Conservation (phyloP, 805 yeast genomes). For the Yamadazyma kitorensis region DNA sequence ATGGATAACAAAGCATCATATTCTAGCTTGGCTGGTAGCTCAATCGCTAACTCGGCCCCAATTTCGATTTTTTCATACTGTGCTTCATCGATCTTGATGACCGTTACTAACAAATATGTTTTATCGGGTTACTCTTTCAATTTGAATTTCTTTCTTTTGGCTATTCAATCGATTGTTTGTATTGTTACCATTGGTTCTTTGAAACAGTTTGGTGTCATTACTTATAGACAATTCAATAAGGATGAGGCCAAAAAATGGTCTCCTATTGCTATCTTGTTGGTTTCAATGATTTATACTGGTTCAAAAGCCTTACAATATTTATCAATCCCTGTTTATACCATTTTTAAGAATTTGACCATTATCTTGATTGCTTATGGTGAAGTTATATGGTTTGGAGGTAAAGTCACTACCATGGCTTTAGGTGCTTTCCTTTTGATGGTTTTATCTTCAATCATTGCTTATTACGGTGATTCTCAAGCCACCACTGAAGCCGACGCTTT, state of each 20-base stretch:
- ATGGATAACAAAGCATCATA: constrained; percentile 36
- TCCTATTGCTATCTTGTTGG: constrained; percentile 87
- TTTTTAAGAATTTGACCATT: constrained; percentile 95
- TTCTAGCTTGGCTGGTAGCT: constrained; percentile 20
- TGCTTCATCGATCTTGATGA: constrained; percentile 92
- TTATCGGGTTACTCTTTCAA: constrained; percentile 68
- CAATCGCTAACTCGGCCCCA: constrained; percentile 55
- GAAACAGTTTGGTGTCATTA: constrained; percentile 72
- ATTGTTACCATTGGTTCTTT: constrained; percentile 67
- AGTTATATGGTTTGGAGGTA: constrained; percentile 94
- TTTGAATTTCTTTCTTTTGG: constrained; percentile 85
- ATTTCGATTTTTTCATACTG: constrained; percentile 82
- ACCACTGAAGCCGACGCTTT: constrained; percentile 40
- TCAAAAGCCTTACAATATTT: constrained; percentile 91
- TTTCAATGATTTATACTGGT: constrained; percentile 92
- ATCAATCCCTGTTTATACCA: constrained; percentile 94
- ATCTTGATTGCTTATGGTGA: constrained; percentile 98
- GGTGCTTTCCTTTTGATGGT: constrained; percentile 91
- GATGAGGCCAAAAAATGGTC: constrained; percentile 95
- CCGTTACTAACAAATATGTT: constrained; percentile 94
- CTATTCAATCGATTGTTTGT: constrained; percentile 87
- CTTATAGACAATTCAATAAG: constrained; percentile 79
- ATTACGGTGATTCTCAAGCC: constrained; percentile 71
- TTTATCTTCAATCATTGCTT: constrained; percentile 92
- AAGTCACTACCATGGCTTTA: constrained; percentile 84